Evolutionary conservation across 306 rosid genomes (phyloP), one percentile per base, ranked within the genome.

Genomic region (Acacia melanoxylon): DNA sequence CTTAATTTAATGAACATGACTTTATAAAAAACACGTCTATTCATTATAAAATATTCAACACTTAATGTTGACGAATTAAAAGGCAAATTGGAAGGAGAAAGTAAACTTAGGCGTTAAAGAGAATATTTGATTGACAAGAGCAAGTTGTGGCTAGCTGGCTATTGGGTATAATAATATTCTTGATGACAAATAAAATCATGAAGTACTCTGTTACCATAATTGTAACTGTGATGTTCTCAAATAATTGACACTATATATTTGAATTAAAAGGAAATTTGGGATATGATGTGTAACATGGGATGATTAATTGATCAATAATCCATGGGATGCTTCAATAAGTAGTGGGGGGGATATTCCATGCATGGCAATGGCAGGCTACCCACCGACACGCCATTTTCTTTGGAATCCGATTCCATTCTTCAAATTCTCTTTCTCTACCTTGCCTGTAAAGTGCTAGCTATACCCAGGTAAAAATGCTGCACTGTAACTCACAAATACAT

Each of bases 381-480:
- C 10, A 65, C 42, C 70, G 31, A 7, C 42, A 66, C 61, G 1
- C 25, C 10, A 61, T 5, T 22, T 9, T 20, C 3, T 0, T 6
- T 35, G 51, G 77, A 76, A 76, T 82, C 19, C 27, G 85, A 82
- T 82, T 82, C 77, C 31, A 40, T 29, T n/a, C 4, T 54, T 3
- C 62, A 7, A n/a, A 20, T 54, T 20, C 62, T 52, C 20, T 15
- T 16, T 52, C 24, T 20, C 25, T 54, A 19, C 11, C 61, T 54
- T 52, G 17, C 2, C 8, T 6, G 19, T 49, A 14, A 49, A 49
- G 56, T 49, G 17, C 56, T 52, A 16, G 10, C 22, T 16, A 19
- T 19, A 52, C 59, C 17, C 7, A 52, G 59, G 10, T 52, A 19
- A 52, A 52, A 52, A 16, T 51, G 56, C 7, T 52, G 22, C 59